Evolutionary conservation across 129 eudicot species (phyloP), one percentile per base, ranked within the genome.

Genomic region (Dittrichia graveolens): DNA sequence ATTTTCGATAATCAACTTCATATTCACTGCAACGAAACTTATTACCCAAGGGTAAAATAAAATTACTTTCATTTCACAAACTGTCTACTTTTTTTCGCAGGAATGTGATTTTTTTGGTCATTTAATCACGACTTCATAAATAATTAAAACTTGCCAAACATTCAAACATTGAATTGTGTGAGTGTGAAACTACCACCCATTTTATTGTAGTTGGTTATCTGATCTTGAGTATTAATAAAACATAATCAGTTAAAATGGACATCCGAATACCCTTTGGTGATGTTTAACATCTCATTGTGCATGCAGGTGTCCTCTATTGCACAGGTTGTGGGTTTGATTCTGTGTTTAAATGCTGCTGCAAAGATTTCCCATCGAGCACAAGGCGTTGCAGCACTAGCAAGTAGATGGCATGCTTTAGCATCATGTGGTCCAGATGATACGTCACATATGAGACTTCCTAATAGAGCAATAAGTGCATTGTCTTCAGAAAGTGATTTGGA

Each of bases 351-450:
- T 76, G 97, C 92, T 57, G 97, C 95, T 77, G 89, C 97, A 38
- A 91, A 91, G 83, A 91, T 91, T 69, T 88, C 97, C 16, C 91
- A 84, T 37, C 80, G 94, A 71, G 97, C 97, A 60, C 97, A 88
- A 72, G 92, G 88, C 5, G 69, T 91, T 47, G 92, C 90, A 19
- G 87, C 92, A 43, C 5, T 85, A 54, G 97, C 95, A 31, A 81
- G 81, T 50, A 88, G 83, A 76, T 91, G 95, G 97, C 97, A 91
- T 78, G 97, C 92, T 35, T 63, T 83, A 40, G 83, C 84, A 60
- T 84, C 97, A 3, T 85, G 89, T 72, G 84, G 79, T 42, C 81
- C 95, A 45, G 61, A 64, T 72, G 92, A 84, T 45, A 8, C 73
- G 35, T 65, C 87, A 55, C 81, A 66, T 15, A 45, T 78, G 80